phyloP scores from a whole-genome alignment of 139 green algal genomes.

The Chlorella sp. region DNA sequence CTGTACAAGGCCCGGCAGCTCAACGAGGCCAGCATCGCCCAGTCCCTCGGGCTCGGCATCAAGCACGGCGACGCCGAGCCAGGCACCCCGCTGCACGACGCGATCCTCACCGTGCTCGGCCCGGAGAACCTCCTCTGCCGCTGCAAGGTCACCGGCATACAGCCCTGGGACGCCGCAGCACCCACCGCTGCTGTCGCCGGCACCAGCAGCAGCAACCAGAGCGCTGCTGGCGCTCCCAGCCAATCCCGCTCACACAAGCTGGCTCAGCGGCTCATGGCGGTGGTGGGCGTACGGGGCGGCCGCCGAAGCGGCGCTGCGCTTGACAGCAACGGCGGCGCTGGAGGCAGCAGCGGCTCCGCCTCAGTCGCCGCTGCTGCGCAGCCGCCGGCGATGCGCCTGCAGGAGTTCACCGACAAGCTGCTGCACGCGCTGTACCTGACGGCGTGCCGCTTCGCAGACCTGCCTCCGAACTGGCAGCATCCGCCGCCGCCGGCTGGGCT shows the following conservation, averaged over 20 bases:
- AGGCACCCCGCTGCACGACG: neutral
- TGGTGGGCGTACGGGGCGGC: too few species aligned
- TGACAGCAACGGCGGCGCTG: too few species aligned
- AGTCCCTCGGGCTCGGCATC: neutral
- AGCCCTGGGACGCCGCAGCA: neutral
- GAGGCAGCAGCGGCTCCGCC: too few species aligned
- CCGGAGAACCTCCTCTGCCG: neutral
- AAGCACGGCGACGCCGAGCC: neutral
- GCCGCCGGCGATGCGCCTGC: neutral
- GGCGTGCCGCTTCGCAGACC: neutral
- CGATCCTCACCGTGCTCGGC: neutral
- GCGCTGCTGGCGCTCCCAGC: too few species aligned
- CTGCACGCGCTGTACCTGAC: neutral
- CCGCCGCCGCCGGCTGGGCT: neutral
- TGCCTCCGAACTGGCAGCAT: neutral
- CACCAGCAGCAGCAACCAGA: too few species aligned
- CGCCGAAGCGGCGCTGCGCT: too few species aligned
- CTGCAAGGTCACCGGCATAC: neutral
- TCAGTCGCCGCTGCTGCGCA: too few species aligned
- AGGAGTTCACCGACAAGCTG: neutral
- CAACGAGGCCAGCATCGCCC: neutral
- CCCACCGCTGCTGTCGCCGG: too few species aligned
- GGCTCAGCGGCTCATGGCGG: too few species aligned
- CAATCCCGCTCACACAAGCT: too few species aligned
- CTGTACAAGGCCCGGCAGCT: neutral